These are phyloP conservation scores for Penicillium paxilli DNA, from an alignment of 495 filamentous ascomycete species.

Conservation along the genomic window DNA sequence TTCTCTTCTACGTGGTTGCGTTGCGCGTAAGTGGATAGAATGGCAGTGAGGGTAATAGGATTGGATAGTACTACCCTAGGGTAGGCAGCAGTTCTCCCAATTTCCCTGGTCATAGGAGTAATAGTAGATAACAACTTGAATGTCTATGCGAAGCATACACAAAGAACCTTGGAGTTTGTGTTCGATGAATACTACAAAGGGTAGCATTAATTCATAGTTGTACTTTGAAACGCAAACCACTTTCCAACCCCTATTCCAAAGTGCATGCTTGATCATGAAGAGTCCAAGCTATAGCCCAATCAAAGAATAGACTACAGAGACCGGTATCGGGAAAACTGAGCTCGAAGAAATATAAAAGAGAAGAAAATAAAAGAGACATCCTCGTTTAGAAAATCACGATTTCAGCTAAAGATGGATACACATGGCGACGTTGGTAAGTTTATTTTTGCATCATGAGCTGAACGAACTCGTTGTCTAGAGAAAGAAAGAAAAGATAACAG, in stretches of 20 bases:
- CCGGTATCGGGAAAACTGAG: slow-evolving; percentile 24
- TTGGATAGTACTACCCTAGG: no score
- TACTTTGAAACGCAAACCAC: slow-evolving; percentile 12
- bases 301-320: slow-evolving; percentile 34
- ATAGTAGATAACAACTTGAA: neutral
- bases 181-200: neutral
- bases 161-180: no score
- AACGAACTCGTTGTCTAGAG: slow-evolving; percentile 99
- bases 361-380: slow-evolving; percentile 17
- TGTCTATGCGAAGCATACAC: no score
- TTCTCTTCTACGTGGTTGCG: neutral
- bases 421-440: slow-evolving; percentile 32
- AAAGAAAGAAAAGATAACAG: no score
- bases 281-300: slow-evolving; percentile 27
- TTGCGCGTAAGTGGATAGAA: neutral
- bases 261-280: slow-evolving; percentile 32
- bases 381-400: slow-evolving; percentile 23
- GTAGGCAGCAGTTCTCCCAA: no score
- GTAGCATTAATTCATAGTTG: slow-evolving; percentile 3
- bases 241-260: slow-evolving; percentile 25
- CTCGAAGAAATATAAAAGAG: slow-evolving; percentile 16
- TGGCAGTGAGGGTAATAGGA: no score
- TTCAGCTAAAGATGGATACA: slow-evolving; percentile 37
- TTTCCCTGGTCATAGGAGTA: no score
- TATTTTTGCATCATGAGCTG: slow-evolving; percentile 99